phyloP scores from a whole-genome alignment of 768 basidiomycete genomes.

The Lentinula guzmanii region DNA sequence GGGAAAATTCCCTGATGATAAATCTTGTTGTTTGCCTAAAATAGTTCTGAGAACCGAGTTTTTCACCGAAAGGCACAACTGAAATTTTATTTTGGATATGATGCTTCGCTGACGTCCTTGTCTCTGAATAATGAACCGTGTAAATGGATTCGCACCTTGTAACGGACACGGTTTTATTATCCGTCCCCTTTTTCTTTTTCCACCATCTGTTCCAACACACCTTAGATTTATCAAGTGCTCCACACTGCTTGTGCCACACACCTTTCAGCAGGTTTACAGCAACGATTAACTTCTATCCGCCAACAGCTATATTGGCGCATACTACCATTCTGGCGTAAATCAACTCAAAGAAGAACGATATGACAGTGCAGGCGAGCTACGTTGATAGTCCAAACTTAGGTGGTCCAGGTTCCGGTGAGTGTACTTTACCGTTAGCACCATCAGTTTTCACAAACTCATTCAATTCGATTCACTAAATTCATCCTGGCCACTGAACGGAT shows the following conservation, averaged over 20 bases:
- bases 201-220: neutral
- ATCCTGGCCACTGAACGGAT: neutral
- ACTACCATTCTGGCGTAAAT: neutral
- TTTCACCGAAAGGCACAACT: no score
- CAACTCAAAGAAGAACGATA: neutral
- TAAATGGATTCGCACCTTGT: neutral
- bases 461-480: neutral
- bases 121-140: neutral
- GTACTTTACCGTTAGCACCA: neutral
- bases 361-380: neutral
- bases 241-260: neutral
- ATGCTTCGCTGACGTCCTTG: neutral
- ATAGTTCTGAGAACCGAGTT: no score
- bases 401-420: neutral
- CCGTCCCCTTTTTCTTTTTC: neutral
- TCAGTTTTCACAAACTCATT: neutral
- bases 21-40: no score
- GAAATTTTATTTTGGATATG: neutral
- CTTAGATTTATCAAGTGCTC: neutral
- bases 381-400: neutral
- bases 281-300: neutral
- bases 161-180: neutral
- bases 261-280: neutral
- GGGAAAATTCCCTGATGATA: no score
- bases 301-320: neutral